Conservation (phyloP, 225 moss, liverwort and hornwort genomes). For the Asterella californica region DNA sequence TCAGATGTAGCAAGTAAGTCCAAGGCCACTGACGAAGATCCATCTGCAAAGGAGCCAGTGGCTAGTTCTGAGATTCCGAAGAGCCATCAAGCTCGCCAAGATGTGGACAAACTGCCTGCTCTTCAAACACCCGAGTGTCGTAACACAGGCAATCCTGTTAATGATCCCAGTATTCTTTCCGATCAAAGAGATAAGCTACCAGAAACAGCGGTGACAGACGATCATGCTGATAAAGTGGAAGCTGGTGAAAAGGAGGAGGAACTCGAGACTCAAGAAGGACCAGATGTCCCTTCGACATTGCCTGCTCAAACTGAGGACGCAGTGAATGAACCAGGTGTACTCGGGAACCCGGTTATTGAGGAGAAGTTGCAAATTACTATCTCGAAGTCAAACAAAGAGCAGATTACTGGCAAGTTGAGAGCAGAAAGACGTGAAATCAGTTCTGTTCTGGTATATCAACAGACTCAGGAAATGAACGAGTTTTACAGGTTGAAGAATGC, state of each 20-base stretch:
- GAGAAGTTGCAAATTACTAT: background rate
- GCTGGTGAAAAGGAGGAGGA: background rate
- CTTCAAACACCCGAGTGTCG: background rate
- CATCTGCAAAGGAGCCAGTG: background rate
- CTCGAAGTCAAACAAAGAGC: background rate
- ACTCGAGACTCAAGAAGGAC: background rate
- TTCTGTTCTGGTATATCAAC: slow-evolving; percentile 26
- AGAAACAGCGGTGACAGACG: background rate
- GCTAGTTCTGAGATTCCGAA: background rate
- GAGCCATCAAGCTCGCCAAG: background rate
- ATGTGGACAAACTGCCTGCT: background rate
- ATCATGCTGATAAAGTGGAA: background rate
- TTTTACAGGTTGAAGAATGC: background rate
- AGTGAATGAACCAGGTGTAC: background rate
- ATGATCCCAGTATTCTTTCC: background rate
- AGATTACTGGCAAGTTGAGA: slow-evolving; percentile 22
- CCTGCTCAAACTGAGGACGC: background rate
- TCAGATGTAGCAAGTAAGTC: background rate
- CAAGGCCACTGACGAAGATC: background rate
- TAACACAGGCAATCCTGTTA: background rate
- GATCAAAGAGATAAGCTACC: background rate
- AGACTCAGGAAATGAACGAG: slow-evolving; percentile 31
- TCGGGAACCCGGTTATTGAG: background rate
- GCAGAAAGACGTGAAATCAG: slow-evolving; percentile 23
- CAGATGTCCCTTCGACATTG: background rate